Evolutionary conservation across 2,329 filamentous ascomycete species (phyloP), one percentile per base, ranked within the genome.

Genomic region (Hymenoscyphus linearis): DNA sequence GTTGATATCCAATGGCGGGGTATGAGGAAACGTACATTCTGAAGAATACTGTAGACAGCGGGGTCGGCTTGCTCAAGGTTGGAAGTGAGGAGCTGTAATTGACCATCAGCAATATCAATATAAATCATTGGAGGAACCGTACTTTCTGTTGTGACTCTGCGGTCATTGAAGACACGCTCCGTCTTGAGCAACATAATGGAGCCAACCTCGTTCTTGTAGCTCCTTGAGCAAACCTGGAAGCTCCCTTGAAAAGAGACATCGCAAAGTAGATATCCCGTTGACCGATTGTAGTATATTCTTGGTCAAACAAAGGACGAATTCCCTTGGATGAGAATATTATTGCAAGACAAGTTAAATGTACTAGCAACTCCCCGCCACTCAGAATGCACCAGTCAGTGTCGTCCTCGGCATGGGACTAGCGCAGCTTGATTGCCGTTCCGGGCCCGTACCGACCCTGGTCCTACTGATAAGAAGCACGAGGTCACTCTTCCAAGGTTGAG

Each of bases 21-120:
- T 37, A 14, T 27, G 55, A 35, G 54, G 27, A 37, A 40, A 57
- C 56, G 70, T 77, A 96, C 92, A 83, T 92, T 93, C 76, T 96
- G 89, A 69, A 98, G 86, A 70, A 98, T 97, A 58, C 90, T 86
- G 74, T 87, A 96, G 67, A 98, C 88, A 56, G 86, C 81, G 52
- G 93, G 91, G 75, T 98, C 95, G 67, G 91, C 91, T 71, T 95
- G 84, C 73, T 92, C 82, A 58, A 99, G 83, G 73, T 89, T 82
- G 60, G 89, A 83, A 54, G 89, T 85, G 59, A 99, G 86, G 60
- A 97, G 79, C 92, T 97, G 34, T 55, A 59, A 26, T 22, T 59
- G 36, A 18, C 54, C 26, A 60, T 68, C 58, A 69, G 63, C 31
- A 60, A 60, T 50, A 36, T 18, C 34, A 4, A 34, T 36, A 16